Evolutionary conservation across 2,329 filamentous ascomycete genomes (phyloP).

Genomic region (Penicillium expansum): DNA sequence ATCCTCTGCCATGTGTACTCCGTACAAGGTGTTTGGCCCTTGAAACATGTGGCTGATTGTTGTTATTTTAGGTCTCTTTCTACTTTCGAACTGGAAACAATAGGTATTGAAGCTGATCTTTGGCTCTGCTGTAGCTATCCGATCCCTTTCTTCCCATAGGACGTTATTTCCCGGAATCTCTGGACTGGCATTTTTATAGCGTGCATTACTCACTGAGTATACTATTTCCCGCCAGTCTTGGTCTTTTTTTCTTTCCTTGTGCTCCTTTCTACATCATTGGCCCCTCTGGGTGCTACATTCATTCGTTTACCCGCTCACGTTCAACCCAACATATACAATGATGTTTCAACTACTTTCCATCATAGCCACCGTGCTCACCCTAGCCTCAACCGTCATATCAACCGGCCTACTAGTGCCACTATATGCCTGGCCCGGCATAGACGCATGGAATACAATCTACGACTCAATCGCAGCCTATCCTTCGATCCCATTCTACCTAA

Average conservation of each 20-base stretch:
- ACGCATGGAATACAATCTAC: conserved; percentile 26
- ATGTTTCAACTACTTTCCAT: conserved; percentile 11
- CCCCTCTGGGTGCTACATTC: too few relatives aligned
- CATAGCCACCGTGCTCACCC: conserved; percentile 9
- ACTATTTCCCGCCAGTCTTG: background rate
- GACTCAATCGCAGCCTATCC: conserved; percentile 23
- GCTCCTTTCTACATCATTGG: background rate
- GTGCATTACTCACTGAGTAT: background rate
- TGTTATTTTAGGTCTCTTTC: background rate
- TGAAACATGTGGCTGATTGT: conserved; percentile 13
- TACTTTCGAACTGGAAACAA: background rate
- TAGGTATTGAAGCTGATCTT: background rate
- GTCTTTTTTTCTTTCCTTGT: background rate
- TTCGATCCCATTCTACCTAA: conserved; percentile 27
- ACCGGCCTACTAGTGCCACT: conserved; percentile 24
- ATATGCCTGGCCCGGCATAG: conserved; percentile 26
- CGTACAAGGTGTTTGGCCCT: background rate
- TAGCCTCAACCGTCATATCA: conserved; percentile 13
- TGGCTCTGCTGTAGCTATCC: background rate
- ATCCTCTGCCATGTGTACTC: background rate
- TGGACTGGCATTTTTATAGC: background rate
- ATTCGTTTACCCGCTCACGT: background rate
- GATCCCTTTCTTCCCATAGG: background rate
- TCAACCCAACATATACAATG: background rate
- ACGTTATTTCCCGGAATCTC: background rate